Evolutionary conservation across 2,329 filamentous ascomycete species (phyloP).

Genomic region (Epichloe baconii): DNA sequence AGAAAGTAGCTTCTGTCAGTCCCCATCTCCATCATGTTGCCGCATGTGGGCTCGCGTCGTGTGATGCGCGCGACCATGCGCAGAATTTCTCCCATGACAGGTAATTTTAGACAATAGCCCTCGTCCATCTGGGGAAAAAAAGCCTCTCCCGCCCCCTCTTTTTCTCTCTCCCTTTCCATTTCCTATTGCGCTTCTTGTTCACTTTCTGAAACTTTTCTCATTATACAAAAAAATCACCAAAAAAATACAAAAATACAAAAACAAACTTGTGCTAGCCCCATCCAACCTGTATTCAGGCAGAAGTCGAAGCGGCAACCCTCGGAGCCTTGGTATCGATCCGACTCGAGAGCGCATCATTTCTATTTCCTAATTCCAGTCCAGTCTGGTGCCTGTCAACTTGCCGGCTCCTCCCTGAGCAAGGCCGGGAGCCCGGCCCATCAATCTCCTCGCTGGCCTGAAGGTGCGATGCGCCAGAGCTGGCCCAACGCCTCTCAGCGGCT

Average conservation of each 20-base stretch:
- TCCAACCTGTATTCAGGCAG: too few relatives aligned
- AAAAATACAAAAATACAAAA: too few relatives aligned
- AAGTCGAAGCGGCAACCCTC: too few relatives aligned
- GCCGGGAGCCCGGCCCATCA: not conserved
- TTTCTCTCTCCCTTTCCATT: not conserved
- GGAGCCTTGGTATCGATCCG: not conserved
- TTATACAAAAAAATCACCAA: too few relatives aligned
- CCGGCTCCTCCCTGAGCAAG: not conserved
- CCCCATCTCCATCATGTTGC: conserved; percentile 4
- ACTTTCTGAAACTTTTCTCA: too few relatives aligned
- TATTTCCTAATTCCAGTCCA: too few relatives aligned
- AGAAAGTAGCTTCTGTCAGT: too few relatives aligned
- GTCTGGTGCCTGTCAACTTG: too few relatives aligned
- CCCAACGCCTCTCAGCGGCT: too few relatives aligned
- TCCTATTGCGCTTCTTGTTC: too few relatives aligned
- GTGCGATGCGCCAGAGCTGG: conserved; percentile 1
- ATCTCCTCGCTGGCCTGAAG: not conserved
- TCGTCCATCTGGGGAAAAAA: not conserved
- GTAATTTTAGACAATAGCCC: not conserved
- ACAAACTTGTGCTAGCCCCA: too few relatives aligned
- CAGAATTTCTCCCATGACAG: conserved; percentile 1
- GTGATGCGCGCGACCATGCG: conserved; percentile 4
- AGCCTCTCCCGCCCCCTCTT: not conserved
- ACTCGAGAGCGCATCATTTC: too few relatives aligned
- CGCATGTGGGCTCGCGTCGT: conserved; percentile 5